Percentiles rank a stretch among this genome's conserved stretches.
Evolutionary conservation across 345 rosid genomes (phyloP).

Genomic region (Eucalyptus cloeziana): DNA sequence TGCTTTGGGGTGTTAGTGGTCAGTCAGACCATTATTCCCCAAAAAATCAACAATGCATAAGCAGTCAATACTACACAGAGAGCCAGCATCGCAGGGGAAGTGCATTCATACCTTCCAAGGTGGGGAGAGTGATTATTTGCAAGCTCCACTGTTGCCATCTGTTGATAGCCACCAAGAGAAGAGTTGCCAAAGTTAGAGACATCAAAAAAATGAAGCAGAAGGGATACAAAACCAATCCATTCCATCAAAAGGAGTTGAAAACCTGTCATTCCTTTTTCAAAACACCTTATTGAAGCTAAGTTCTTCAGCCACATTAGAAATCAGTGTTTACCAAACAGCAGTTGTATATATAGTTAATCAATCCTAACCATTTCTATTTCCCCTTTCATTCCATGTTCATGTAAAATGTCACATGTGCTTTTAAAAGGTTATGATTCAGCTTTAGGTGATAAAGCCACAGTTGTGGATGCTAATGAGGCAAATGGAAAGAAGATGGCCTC

Average conservation of each 20-base stretch:
- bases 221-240: neutral
- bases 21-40: neutral
- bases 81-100: neutral
- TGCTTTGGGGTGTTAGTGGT: accelerated
- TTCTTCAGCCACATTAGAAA: neutral
- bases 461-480: neutral
- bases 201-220: neutral
- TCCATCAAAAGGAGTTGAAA: neutral
- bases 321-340: neutral
- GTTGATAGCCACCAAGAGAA: neutral
- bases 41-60: neutral
- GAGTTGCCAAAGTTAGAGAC: neutral
- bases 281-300: neutral
- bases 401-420: neutral
- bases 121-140: neutral
- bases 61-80: accelerated
- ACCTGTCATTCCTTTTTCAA: neutral
- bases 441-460: neutral
- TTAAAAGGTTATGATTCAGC: neutral
- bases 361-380: neutral
- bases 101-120: neutral
- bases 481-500: neutral
- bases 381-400: neutral
- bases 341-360: neutral
- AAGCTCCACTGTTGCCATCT: accelerated